Evolutionary conservation across 305 asterid species (phyloP).

Genomic region (Solanum hybrid): DNA sequence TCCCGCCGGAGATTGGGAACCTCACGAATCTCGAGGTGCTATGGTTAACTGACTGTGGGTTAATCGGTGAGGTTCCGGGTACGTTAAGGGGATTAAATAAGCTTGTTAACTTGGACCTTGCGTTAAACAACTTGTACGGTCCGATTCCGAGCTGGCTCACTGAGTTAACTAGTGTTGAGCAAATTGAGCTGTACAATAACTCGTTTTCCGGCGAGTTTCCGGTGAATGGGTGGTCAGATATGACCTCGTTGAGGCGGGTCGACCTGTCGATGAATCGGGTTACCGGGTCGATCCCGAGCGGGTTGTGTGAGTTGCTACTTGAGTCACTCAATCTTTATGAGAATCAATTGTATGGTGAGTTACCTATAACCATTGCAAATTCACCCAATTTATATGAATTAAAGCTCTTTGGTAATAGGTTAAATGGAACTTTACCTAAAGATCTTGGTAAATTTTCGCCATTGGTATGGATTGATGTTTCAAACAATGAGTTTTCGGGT

Average conservation of each 20-base stretch:
- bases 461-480: conserved; percentile 69
- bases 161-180: conserved; percentile 50
- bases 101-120: conserved; percentile 70
- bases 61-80: conserved; percentile 65
- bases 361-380: conserved; percentile 54
- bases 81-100: conserved; percentile 55
- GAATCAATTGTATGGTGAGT: conserved; percentile 57
- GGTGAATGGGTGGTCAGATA: conserved; percentile 62
- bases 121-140: conserved; percentile 55
- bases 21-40: conserved; percentile 59
- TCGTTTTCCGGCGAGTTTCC: conserved; percentile 74
- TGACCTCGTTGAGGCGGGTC: conserved; percentile 64
- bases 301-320: conserved; percentile 69
- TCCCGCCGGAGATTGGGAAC: conserved; percentile 76
- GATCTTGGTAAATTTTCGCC: conserved; percentile 68
- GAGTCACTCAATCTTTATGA: conserved; percentile 82
- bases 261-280: conserved; percentile 80
- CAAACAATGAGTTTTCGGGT: conserved; percentile 62
- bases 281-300: conserved; percentile 64
- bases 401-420: conserved; percentile 61
- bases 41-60: conserved; percentile 71
- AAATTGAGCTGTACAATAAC: conserved; percentile 87
- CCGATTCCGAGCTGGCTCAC: conserved; percentile 58
- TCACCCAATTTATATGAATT: conserved; percentile 75
- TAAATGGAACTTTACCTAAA: conserved; percentile 53